These are phyloP conservation scores for Blastomyces emzantsi DNA, from an alignment of 2,329 filamentous ascomycete genomes.

Conservation along the genomic window DNA sequence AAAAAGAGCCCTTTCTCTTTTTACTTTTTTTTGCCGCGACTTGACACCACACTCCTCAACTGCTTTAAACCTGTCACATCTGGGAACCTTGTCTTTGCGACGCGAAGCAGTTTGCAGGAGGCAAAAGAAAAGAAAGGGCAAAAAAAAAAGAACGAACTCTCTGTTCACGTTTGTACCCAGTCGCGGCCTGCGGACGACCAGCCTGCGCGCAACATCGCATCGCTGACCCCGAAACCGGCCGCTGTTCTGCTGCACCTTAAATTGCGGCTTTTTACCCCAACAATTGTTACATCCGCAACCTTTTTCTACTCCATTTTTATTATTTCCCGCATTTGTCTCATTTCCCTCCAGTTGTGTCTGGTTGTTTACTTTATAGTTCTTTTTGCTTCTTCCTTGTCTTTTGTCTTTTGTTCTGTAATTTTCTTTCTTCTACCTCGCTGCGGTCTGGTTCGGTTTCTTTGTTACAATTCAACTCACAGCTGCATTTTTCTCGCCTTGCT, in stretches of 20 bases:
- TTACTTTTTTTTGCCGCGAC: neutral
- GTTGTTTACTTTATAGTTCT: neutral
- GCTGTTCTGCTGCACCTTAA: neutral
- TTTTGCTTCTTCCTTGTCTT: conserved; percentile 4
- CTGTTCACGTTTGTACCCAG: neutral
- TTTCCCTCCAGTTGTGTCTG: conserved; percentile 6
- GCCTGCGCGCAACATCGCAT: neutral
- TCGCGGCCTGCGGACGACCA: neutral
- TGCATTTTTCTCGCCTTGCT: conserved; percentile 1
- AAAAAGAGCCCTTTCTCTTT: neutral
- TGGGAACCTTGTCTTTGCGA: neutral
- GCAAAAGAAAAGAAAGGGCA: neutral
- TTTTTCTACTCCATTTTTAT: conserved; percentile 20
- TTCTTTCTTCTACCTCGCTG: conserved; percentile 2
- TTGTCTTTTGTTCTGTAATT: conserved; percentile 5
- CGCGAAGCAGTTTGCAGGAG: neutral
- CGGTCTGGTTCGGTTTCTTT: conserved; percentile 6
- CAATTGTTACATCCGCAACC: conserved; percentile 4
- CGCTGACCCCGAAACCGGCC: conserved; percentile 4
- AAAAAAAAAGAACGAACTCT: neutral
- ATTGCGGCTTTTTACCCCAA: conserved; percentile 7
- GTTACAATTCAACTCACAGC: conserved; percentile 6
- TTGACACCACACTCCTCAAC: neutral
- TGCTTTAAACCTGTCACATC: neutral
- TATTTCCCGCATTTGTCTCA: conserved; percentile 12